Percentiles rank a stretch among this genome's conserved stretches.
Evolutionary conservation across 352 stramenopile genomes (phyloP).

Genomic region (Thalassiosira oceanica): DNA sequence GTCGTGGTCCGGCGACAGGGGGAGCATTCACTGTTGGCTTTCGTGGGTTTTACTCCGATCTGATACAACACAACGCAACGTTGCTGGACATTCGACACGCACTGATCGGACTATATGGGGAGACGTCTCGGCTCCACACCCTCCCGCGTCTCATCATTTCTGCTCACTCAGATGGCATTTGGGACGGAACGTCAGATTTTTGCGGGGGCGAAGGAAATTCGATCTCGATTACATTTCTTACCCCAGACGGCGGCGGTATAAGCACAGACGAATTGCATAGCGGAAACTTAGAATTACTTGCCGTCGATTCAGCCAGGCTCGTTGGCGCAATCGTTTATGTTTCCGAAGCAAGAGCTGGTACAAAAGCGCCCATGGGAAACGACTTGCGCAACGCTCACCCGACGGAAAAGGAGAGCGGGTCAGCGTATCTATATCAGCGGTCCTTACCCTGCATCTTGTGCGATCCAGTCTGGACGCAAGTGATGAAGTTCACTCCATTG

Average conservation of each 20-base stretch:
- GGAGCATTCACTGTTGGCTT: constrained; percentile 58
- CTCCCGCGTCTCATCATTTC: constrained; percentile 32
- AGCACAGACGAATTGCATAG: constrained; percentile 43
- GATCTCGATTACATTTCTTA: constrained; percentile 54
- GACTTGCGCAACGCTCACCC: constrained; percentile 31
- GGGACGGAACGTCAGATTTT: constrained; percentile 49
- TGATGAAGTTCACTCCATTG: constrained; percentile 51
- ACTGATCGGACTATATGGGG: constrained; percentile 50
- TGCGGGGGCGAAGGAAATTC: constrained; percentile 28
- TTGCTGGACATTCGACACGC: constrained; percentile 48
- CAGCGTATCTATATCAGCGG: constrained; percentile 55
- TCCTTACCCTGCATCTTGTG: constrained; percentile 40
- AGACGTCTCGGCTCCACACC: constrained; percentile 52
- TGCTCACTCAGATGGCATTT: constrained; percentile 30
- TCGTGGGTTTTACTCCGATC: constrained; percentile 51
- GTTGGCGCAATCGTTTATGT: constrained; percentile 25
- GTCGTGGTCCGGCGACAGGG: constrained; percentile 27
- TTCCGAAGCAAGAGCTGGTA: constrained; percentile 28
- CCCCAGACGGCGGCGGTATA: constrained; percentile 54
- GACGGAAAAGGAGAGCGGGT: constrained; percentile 52
- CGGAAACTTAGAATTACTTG: constrained; percentile 59
- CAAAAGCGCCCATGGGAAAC: constrained; percentile 45
- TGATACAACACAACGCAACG: constrained; percentile 52
- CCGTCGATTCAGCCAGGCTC: constrained; percentile 35
- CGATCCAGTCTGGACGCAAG: constrained; percentile 35